Conservation (phyloP, 345 rosid genomes). For the Iberis pinnata region DNA sequence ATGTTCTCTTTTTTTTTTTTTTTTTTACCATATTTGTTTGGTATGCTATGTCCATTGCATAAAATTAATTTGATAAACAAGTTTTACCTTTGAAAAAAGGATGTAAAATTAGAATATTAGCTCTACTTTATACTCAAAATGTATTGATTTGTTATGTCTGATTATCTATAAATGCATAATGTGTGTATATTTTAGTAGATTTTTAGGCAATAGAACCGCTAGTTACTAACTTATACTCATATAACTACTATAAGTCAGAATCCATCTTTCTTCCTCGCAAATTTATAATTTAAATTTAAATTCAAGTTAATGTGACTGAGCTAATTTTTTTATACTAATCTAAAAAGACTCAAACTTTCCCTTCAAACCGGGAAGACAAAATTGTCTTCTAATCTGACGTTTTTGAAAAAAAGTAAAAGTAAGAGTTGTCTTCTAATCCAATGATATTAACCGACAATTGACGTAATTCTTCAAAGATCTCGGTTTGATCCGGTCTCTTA, state of each 20-base stretch:
- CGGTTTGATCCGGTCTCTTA: background rate
- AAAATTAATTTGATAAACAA: too few relatives aligned
- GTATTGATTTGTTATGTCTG: too few relatives aligned
- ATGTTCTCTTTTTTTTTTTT: too few relatives aligned
- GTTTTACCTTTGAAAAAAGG: too few relatives aligned
- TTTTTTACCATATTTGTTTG: too few relatives aligned
- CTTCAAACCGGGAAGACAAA: conserved; percentile 27
- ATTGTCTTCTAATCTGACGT: conserved; percentile 15
- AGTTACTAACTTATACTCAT: background rate
- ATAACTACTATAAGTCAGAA: too few relatives aligned
- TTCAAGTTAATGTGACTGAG: conserved; percentile 8
- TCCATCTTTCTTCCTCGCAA: background rate
- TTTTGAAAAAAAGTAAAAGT: background rate
- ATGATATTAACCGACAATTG: background rate
- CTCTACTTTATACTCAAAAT: too few relatives aligned
- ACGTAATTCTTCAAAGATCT: background rate
- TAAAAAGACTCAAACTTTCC: conserved; percentile 23
- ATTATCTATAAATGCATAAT: too few relatives aligned
- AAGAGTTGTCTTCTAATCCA: conserved; percentile 19
- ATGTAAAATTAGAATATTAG: too few relatives aligned
- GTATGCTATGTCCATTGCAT: too few relatives aligned
- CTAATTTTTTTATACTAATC: conserved; percentile 11
- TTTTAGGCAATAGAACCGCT: too few relatives aligned
- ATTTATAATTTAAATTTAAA: conserved; percentile 16
- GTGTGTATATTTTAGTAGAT: too few relatives aligned